Conservation (phyloP, 306 rosid genomes). For the Calophaca sinica region DNA sequence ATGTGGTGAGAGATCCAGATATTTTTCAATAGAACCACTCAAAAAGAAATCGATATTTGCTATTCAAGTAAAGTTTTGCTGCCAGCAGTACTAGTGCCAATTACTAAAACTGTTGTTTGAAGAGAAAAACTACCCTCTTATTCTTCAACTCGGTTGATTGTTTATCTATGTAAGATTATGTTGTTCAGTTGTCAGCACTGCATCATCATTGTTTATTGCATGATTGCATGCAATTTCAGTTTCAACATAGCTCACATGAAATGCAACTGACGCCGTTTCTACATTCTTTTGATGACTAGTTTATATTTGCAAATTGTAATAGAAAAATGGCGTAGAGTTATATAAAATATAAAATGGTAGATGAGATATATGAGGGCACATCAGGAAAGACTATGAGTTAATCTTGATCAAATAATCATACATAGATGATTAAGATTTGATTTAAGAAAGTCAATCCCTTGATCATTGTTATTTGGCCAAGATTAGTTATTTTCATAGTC, state of each 20-base stretch:
- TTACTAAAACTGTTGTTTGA: no score
- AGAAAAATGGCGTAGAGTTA: neutral
- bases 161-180: slow-evolving; percentile 37
- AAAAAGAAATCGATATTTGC: no score
- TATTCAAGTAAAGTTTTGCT: no score
- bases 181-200: neutral
- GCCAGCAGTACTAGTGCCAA: no score
- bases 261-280: neutral
- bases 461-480: no score
- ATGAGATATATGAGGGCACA: neutral
- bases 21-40: no score
- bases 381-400: neutral
- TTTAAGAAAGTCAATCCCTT: neutral
- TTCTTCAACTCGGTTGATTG: neutral
- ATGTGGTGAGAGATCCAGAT: no score
- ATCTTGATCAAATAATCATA: neutral
- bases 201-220: neutral
- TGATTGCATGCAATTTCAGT: slow-evolving; percentile 6
- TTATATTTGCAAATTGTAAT: neutral
- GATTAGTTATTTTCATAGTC: no score
- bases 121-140: no score
- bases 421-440: neutral
- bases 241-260: neutral
- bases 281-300: neutral
- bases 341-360: neutral